Evolutionary conservation across 139 green algal species (phyloP).

Genomic region (Chlorella sp.): DNA sequence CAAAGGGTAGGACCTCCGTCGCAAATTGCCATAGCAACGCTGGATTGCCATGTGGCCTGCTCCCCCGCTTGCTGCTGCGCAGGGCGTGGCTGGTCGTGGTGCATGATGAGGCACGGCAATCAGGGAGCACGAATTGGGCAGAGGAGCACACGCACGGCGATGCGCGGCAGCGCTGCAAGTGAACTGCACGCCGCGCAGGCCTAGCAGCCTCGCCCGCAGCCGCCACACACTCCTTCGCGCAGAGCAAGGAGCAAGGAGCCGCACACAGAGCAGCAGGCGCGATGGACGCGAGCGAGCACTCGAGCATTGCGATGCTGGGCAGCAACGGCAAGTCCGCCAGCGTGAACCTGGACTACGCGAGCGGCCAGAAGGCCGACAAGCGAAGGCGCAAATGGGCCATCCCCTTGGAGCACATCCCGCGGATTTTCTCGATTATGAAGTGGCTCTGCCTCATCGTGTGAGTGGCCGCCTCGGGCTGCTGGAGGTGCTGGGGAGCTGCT

Average conservation of each 20-base stretch:
- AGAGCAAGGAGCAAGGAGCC: no score
- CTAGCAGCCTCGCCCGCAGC: not conserved
- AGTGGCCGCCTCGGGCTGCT: no score
- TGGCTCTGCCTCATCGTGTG: conserved; percentile 33
- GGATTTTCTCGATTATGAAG: conserved; percentile 28
- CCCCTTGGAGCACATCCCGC: not conserved
- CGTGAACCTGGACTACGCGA: not conserved
- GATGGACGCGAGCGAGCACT: no score
- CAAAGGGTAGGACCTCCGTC: no score
- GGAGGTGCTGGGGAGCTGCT: no score
- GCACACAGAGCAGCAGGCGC: no score
- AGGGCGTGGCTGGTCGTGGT: not conserved
- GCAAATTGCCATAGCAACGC: not conserved
- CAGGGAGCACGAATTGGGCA: no score
- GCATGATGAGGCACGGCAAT: no score
- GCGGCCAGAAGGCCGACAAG: not conserved
- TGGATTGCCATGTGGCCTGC: not conserved
- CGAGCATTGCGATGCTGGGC: not conserved
- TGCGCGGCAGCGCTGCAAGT: not conserved
- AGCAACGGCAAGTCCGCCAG: not conserved
- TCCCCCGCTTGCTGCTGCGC: not conserved
- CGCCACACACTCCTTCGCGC: not conserved
- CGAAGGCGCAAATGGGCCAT: not conserved
- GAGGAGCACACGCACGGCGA: no score
- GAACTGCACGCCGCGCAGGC: no score